Conservation (phyloP, 495 filamentous ascomycete species). For the Xylaria scruposa region DNA sequence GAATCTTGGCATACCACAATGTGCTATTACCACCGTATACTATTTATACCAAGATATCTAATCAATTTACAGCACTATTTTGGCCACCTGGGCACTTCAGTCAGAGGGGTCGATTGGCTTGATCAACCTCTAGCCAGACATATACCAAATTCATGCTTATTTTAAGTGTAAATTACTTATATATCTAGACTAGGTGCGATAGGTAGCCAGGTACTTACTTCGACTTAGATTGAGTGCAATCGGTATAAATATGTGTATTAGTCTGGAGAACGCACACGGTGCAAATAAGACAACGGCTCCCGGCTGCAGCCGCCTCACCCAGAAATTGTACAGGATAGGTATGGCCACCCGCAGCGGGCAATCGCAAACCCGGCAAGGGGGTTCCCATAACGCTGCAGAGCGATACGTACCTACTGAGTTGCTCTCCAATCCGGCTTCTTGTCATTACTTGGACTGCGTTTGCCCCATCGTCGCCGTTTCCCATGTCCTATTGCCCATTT, state of each 20-base stretch:
- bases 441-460: background rate
- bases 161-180: too few relatives aligned
- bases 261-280: background rate
- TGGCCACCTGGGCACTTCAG: too few relatives aligned
- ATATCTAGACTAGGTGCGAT: too few relatives aligned
- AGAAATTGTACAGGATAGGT: constrained; percentile 3
- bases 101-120: too few relatives aligned
- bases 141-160: background rate
- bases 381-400: background rate
- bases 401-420: background rate
- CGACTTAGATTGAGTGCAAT: background rate
- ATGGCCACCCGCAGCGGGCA: constrained; percentile 8
- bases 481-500: background rate
- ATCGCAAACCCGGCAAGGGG: constrained; percentile 5
- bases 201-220: too few relatives aligned
- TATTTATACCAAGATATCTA: background rate
- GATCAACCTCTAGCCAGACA: too few relatives aligned
- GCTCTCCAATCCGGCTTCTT: constrained; percentile 9
- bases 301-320: constrained; percentile 15
- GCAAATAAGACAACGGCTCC: background rate
- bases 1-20: constrained; percentile 21
- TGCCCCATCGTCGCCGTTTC: constrained; percentile 18
- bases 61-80: too few relatives aligned
- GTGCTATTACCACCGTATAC: background rate
- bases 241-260: background rate